Base-by-base conservation (phyloP, 306 rosid genomes). In the Cucurbita moschata region DNA sequence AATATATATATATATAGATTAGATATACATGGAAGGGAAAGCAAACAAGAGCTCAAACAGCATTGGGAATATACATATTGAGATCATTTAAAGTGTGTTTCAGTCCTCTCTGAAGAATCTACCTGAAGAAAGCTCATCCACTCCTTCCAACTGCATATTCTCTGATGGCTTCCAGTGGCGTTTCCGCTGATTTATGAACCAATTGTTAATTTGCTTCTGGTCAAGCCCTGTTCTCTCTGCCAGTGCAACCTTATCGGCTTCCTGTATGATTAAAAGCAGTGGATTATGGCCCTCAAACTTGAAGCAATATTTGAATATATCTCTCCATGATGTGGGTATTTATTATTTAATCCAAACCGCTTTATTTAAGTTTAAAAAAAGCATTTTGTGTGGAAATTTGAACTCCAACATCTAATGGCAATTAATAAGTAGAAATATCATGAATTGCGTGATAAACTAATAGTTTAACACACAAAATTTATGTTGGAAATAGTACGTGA, bases 141-240 rank as follows among this genome's bases (percentile, higher is more conserved):
- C 83, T 53, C 83, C 82, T 26, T 90, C 88, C 42, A 90, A 90
- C 50, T 86, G 92, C 92, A 83, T 84, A 79, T 81, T 87, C 85
- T 90, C 97, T 0, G 96, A 86, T 53, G 98, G 98, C 79, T 89
- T 89, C 98, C 98, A 93, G 71, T 93, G 98, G 2, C 97, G 96
- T 79, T 93, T 93, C 55, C 98, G 84, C 78, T 93, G 98, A 79
- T 93, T 93, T 42, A 93, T 93, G 78, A 93, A 93, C 98, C 98
- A 93, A 75, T 93, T 93, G 88, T 93, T 93, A 37, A 93, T 90
- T 80, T 93, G 98, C 86, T 89, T 93, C 79, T 85, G 98, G 66
- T 93, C 97, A 21, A 93, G 77, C 37, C 98, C 96, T 37, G 98
- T 93, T 14, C 94, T 69, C 76, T 82, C 87, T 1, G 96, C 96